phyloP scores from a whole-genome alignment of 305 asterid species.

The Salvia sclarea region DNA sequence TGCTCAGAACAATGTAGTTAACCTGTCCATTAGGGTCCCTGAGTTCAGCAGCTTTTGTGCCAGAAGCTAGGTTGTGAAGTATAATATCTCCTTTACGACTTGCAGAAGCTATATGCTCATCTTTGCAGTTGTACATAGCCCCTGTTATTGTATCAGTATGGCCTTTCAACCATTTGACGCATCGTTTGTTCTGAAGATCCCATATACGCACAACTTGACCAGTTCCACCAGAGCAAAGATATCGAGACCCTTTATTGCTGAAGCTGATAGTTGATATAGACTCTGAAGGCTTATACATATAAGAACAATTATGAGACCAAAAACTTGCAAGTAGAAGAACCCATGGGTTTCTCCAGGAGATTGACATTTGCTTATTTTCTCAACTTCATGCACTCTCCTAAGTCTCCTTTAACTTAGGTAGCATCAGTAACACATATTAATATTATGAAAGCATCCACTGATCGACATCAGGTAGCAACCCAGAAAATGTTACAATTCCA shows the following conservation, averaged over 20 bases:
- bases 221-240: constrained; percentile 95
- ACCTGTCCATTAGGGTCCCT: constrained; percentile 98
- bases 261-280: constrained; percentile 84
- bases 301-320: constrained; percentile 23
- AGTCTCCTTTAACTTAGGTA: not conserved
- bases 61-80: constrained; percentile 97
- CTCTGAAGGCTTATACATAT: constrained; percentile 55
- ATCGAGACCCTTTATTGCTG: constrained; percentile 93
- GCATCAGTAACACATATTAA: constrained; percentile 2
- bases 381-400: constrained; percentile 9
- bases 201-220: constrained; percentile 94
- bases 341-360: too few relatives aligned
- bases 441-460: constrained; percentile 14
- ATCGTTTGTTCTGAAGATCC: constrained; percentile 95
- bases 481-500: not conserved
- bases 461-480: constrained; percentile 1
- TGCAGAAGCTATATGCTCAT: constrained; percentile 95
- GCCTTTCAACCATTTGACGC: constrained; percentile 97
- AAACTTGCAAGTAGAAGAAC: too few relatives aligned
- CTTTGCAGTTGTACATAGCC: constrained; percentile 94
- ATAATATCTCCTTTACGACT: constrained; percentile 94
- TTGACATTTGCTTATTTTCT: not conserved
- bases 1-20: constrained; percentile 28
- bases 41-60: constrained; percentile 89
- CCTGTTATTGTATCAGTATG: constrained; percentile 88